Evolutionary conservation across 495 filamentous ascomycete species (phyloP).

Genomic region (Penicillium goetzii): DNA sequence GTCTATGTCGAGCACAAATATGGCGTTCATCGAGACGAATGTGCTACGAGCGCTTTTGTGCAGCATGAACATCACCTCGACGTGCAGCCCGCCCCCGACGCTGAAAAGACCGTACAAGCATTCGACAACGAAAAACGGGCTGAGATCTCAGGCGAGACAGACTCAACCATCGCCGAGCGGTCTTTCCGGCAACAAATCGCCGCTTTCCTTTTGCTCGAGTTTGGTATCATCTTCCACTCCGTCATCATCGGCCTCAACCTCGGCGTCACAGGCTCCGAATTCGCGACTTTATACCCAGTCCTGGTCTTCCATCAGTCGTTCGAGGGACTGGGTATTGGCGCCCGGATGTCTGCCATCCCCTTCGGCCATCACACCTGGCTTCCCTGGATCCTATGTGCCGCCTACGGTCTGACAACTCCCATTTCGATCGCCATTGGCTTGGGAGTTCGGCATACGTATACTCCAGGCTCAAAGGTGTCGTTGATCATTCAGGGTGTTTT

Average conservation of each 20-base stretch:
- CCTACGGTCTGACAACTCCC: constrained; percentile 45
- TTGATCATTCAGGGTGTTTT: constrained; percentile 38
- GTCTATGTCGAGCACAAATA: constrained; percentile 57
- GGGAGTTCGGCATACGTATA: constrained; percentile 43
- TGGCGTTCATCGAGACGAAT: constrained; percentile 40
- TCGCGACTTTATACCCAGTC: constrained; percentile 67
- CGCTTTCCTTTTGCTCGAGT: constrained; percentile 60
- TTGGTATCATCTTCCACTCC: constrained; percentile 74
- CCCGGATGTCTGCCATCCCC: constrained; percentile 40
- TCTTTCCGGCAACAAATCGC: constrained; percentile 45
- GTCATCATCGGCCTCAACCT: constrained; percentile 75
- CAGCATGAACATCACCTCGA: constrained; percentile 1
- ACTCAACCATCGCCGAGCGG: background rate
- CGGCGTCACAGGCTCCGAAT: constrained; percentile 63
- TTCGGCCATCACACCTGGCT: constrained; percentile 52
- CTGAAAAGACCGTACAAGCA: background rate
- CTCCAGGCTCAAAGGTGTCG: constrained; percentile 36
- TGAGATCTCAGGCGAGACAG: background rate
- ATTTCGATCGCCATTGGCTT: constrained; percentile 47
- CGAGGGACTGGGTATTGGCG: constrained; percentile 41
- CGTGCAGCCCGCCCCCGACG: background rate
- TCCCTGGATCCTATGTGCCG: constrained; percentile 40
- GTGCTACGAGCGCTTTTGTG: background rate
- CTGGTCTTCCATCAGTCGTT: constrained; percentile 53
- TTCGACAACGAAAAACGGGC: background rate